Evolutionary conservation across 208 protist genomes (phyloP).

Genomic region (Wallacemonas collosoma): DNA sequence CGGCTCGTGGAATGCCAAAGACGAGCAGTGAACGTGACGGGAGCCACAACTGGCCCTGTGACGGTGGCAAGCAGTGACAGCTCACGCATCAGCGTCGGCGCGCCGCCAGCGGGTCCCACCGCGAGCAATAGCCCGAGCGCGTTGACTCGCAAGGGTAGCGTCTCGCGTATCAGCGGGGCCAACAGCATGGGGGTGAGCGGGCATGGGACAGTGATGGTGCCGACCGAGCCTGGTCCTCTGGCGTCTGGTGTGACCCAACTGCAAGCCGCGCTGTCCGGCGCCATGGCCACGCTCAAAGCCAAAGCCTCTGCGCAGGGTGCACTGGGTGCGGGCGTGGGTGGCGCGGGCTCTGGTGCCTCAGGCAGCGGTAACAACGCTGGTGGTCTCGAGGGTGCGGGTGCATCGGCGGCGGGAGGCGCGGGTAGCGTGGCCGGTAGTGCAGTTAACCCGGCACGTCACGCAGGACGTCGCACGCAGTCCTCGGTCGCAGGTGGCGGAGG

Average conservation of each 20-base stretch:
- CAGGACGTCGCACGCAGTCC: background rate
- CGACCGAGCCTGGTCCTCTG: conserved; percentile 1
- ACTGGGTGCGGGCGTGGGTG: background rate
- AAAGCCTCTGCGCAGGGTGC: conserved; percentile 8
- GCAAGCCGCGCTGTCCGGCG: conserved; percentile 1
- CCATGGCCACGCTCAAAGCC: conserved; percentile 8
- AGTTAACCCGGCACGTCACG: background rate
- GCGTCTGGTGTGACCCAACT: conserved; percentile 11
- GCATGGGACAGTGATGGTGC: background rate
- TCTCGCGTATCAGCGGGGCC: background rate
- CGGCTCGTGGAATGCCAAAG: conserved; percentile 9
- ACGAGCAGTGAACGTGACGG: background rate
- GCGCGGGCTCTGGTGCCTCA: background rate
- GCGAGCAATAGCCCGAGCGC: background rate
- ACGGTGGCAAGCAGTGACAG: conserved; percentile 22
- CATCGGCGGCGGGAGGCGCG: background rate
- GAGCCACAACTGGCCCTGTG: conserved; percentile 10
- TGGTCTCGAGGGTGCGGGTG: background rate
- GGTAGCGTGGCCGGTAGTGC: background rate
- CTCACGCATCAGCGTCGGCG: conserved; percentile 15
- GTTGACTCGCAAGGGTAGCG: conserved; percentile 9
- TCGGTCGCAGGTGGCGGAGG: background rate
- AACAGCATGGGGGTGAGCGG: background rate
- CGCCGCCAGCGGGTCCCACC: background rate
- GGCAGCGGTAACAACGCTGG: background rate